These are phyloP conservation scores for Saturnispora serradocipensis DNA, from an alignment of 805 yeast genomes.

Conservation along the genomic window DNA sequence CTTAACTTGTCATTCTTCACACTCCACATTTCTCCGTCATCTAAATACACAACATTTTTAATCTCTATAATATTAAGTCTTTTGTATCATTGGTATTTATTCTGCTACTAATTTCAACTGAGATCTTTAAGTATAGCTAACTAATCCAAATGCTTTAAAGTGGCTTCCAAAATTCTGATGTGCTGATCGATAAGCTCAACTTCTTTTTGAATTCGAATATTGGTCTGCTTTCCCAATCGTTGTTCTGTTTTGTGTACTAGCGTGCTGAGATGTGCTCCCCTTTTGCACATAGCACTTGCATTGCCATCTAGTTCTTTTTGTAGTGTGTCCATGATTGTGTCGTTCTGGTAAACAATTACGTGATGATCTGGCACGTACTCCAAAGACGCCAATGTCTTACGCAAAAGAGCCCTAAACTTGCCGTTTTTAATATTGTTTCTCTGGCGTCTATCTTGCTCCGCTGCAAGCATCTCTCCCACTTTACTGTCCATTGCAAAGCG, in stretches of 20 bases:
- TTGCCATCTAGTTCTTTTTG: slow-evolving; percentile 13
- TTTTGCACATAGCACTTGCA: slow-evolving; percentile 12
- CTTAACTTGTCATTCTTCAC: not conserved
- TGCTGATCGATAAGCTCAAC: slow-evolving; percentile 68
- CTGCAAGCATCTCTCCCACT: slow-evolving; percentile 4
- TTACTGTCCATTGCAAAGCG: not conserved
- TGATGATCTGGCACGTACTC: slow-evolving; percentile 8
- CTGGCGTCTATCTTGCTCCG: slow-evolving; percentile 6
- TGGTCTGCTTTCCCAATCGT: slow-evolving; percentile 9
- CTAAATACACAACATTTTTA: not conserved
- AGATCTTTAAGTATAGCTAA: not conserved
- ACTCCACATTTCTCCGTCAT: not conserved
- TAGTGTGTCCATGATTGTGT: slow-evolving; percentile 20
- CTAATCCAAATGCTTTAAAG: slow-evolving; percentile 32
- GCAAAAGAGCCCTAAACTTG: slow-evolving; percentile 6
- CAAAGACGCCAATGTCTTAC: slow-evolving; percentile 3
- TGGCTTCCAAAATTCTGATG: slow-evolving; percentile 57
- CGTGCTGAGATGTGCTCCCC: slow-evolving; percentile 5
- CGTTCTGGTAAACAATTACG: slow-evolving; percentile 21
- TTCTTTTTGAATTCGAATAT: slow-evolving; percentile 34
- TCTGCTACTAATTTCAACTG: not conserved
- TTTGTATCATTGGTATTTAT: not conserved
- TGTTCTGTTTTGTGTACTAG: slow-evolving; percentile 8
- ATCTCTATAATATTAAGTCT: not conserved
- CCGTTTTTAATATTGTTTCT: slow-evolving; percentile 1